These are phyloP conservation scores for Cladosporium oxysporum DNA, from an alignment of 2,329 filamentous ascomycete genomes.

Conservation along the genomic window DNA sequence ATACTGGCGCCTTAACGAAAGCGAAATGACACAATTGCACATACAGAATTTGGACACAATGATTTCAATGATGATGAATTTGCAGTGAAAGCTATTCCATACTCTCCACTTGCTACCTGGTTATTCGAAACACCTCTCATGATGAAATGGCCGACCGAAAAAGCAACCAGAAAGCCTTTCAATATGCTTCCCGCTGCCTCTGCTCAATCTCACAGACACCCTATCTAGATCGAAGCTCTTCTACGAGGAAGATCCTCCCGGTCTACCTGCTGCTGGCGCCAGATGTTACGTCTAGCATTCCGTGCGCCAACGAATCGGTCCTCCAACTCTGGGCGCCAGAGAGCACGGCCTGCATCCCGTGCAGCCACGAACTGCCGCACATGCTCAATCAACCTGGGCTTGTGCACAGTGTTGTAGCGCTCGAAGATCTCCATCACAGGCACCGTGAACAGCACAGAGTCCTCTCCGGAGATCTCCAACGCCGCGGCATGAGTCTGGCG, in stretches of 20 bases:
- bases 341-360: not conserved
- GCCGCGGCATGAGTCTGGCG: not conserved
- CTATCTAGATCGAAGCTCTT: not conserved
- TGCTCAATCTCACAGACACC: not conserved
- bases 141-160: not conserved
- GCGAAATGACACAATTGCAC: too few relatives aligned
- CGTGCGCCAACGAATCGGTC: not conserved
- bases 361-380: not conserved
- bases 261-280: not conserved
- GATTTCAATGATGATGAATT: not conserved
- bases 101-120: not conserved
- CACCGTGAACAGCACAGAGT: not conserved
- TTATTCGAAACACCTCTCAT: not conserved
- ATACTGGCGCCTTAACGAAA: too few relatives aligned
- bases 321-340: not conserved
- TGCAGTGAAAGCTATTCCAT: not conserved
- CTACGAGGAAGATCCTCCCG: not conserved
- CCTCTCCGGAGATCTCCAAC: not conserved
- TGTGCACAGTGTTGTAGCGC: conserved; percentile 1
- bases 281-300: not conserved
- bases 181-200: not conserved
- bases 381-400: not conserved
- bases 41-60: too few relatives aligned
- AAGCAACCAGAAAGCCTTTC: not conserved
- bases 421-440: conserved; percentile 2